phyloP scores from a whole-genome alignment of 176 grass and related monocot species.

The Avena eriantha region DNA sequence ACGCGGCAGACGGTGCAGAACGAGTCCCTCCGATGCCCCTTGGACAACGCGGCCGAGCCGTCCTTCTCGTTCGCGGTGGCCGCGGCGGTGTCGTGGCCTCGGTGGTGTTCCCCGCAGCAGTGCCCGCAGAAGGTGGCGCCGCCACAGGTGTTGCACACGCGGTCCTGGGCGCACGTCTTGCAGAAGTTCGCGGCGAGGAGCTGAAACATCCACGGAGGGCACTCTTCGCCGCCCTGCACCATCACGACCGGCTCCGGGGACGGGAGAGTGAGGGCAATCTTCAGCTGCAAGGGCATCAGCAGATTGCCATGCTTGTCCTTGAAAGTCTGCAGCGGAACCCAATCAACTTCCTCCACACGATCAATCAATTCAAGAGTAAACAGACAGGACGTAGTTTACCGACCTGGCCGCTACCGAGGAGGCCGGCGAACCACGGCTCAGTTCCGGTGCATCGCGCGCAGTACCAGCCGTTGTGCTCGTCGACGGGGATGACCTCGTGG shows the following conservation, averaged over 20 bases:
- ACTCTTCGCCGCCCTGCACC: background rate
- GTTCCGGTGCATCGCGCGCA: constrained; percentile 22
- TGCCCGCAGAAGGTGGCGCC: constrained; percentile 20
- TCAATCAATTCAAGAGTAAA: background rate
- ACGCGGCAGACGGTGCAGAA: background rate
- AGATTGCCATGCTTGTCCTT: background rate
- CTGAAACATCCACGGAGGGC: background rate
- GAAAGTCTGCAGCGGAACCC: background rate
- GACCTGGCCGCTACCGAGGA: background rate
- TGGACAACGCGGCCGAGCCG: background rate
- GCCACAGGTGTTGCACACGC: constrained; percentile 3
- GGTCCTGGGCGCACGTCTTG: background rate
- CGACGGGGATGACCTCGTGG: constrained; percentile 22
- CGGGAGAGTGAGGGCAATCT: background rate
- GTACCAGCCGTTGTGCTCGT: background rate
- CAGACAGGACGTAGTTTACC: background rate
- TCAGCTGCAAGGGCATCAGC: background rate
- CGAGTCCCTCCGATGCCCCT: background rate
- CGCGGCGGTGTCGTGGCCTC: background rate
- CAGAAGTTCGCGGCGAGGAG: constrained; percentile 19
- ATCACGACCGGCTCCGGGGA: too few species aligned
- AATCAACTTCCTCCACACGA: background rate
- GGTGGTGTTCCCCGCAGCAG: constrained; percentile 33
- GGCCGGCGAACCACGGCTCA: constrained; percentile 14
- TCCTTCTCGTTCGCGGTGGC: background rate